These are phyloP conservation scores for Cladosporium austrohemisphaericum DNA, from an alignment of 2,329 filamentous ascomycete genomes.

Conservation along the genomic window DNA sequence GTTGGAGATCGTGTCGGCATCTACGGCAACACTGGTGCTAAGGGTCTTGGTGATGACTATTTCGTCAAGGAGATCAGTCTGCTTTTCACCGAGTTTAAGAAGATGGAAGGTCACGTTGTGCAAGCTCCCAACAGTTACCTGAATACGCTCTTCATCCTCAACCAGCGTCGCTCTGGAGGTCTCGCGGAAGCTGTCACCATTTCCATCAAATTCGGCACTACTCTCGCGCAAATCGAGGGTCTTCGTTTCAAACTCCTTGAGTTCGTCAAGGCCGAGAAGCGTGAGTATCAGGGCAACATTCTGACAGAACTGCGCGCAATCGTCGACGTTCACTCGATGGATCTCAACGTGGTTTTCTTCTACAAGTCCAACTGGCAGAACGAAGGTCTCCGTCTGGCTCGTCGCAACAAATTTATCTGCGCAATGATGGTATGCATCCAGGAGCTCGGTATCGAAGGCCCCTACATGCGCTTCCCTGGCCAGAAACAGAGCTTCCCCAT, in stretches of 20 bases:
- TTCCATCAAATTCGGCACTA: conserved; percentile 83
- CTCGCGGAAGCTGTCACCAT: conserved; percentile 83
- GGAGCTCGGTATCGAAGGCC: conserved; percentile 79
- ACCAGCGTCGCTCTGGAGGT: conserved; percentile 84
- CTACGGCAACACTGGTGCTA: conserved; percentile 82
- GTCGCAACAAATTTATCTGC: conserved; percentile 91
- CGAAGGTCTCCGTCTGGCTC: conserved; percentile 80
- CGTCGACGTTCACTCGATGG: conserved; percentile 78
- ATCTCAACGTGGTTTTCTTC: conserved; percentile 91
- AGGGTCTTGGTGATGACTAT: conserved; percentile 81
- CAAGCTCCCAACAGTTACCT: conserved; percentile 93
- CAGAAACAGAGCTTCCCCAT: conserved; percentile 64
- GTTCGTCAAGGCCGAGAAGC: conserved; percentile 79
- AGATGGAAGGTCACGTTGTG: conserved; percentile 94
- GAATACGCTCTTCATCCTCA: conserved; percentile 90
- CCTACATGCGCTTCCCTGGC: conserved; percentile 68
- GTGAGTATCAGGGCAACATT: conserved; percentile 82
- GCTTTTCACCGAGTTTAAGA: conserved; percentile 96
- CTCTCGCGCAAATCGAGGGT: conserved; percentile 74
- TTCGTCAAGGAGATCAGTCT: conserved; percentile 93
- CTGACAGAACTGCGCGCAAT: conserved; percentile 79
- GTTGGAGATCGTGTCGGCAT: conserved; percentile 90
- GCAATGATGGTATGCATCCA: conserved; percentile 85
- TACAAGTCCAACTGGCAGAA: conserved; percentile 98
- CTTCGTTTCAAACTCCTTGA: conserved; percentile 77